Base-by-base conservation (phyloP, 768 basidiomycete species). In the Phaffia tasmanica region DNA sequence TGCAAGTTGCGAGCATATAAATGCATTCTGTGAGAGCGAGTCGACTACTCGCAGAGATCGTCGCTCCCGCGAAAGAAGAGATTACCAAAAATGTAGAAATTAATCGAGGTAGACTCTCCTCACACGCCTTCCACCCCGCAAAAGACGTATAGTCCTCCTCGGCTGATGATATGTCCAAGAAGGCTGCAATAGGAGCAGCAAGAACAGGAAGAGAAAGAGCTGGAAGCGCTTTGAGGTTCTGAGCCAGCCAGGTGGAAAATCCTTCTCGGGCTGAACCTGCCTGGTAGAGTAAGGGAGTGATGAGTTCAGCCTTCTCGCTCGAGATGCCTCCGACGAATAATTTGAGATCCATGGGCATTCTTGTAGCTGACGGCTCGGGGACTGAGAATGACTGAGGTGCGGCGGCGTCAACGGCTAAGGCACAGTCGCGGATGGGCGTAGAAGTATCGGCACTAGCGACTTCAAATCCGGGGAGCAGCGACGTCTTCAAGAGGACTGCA, bases 261-360 rank as follows among this genome's bases (percentile, higher is more conserved):
- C 50, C 58, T 6, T 54, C 58, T 60, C 64, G 57, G 48, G 64
- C 64, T 9, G 57, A 48, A 32, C 42, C 46, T 32, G 64, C 58
- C 48, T 65, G 64, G 42, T 65, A 65, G 19, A 65, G 58, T 5
- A 65, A 58, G 14, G 64, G 64, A 1, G 64, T 55, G 27, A 65
- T 32, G 25, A 65, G 64, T 18, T 51, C 57, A 14, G 64, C 64
- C 58, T 60, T 58, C 42, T 65, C 64, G 27, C 60, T 58, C 25
- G 50, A 56, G 21, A 64, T 46, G 6, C 63, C 51, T 32, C 63
- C 63, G 25, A 47, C 50, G 18, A 64, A 64, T 9, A 64, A 35
- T 25, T 64, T 56, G 42, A 64, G 51, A 23, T 64, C 63, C 54
- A 64, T 64, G 48, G 49, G 49, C 29, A 64, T 47, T 25, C 56